Conservation (phyloP, 2,329 filamentous ascomycete genomes). For the Pseudogymnoascus sp. region DNA sequence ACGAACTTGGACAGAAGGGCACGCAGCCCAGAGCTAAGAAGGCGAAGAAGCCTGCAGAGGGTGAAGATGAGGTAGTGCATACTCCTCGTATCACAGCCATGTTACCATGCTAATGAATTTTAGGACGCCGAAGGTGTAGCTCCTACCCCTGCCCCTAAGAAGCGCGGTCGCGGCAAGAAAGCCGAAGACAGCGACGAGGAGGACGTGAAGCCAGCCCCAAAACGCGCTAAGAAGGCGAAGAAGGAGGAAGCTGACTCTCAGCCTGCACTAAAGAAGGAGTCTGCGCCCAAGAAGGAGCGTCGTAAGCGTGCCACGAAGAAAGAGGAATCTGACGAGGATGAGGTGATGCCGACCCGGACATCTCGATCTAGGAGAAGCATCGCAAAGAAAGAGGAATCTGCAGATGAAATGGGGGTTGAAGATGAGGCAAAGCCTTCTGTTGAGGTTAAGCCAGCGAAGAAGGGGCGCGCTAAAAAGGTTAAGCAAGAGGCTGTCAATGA, state of each 20-base stretch:
- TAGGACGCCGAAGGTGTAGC: constrained; percentile 10
- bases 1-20: constrained; percentile 28
- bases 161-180: constrained; percentile 30
- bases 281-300: constrained; percentile 21
- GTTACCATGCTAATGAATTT: constrained; percentile 14
- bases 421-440: neutral
- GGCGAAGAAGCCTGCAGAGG: constrained; percentile 13
- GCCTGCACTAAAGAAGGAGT: constrained; percentile 13
- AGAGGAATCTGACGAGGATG: constrained; percentile 17
- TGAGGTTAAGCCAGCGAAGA: constrained; percentile 21
- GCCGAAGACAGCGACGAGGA: constrained; percentile 19
- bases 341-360: constrained; percentile 11
- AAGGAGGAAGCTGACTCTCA: constrained; percentile 6
- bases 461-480: constrained; percentile 24
- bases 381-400: constrained; percentile 29
- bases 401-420: constrained; percentile 22
- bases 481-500: neutral
- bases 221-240: constrained; percentile 10
- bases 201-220: constrained; percentile 13
- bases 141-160: constrained; percentile 31
- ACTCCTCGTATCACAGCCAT: neutral
- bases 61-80: constrained; percentile 17
- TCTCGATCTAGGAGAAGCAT: constrained; percentile 31
- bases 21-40: constrained; percentile 24
- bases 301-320: constrained; percentile 32